Percentiles rank a stretch among this genome's conserved stretches.
Evolutionary conservation across 768 basidiomycete genomes (phyloP).

Genomic region (Porphyrellus cyaneotinctus): DNA sequence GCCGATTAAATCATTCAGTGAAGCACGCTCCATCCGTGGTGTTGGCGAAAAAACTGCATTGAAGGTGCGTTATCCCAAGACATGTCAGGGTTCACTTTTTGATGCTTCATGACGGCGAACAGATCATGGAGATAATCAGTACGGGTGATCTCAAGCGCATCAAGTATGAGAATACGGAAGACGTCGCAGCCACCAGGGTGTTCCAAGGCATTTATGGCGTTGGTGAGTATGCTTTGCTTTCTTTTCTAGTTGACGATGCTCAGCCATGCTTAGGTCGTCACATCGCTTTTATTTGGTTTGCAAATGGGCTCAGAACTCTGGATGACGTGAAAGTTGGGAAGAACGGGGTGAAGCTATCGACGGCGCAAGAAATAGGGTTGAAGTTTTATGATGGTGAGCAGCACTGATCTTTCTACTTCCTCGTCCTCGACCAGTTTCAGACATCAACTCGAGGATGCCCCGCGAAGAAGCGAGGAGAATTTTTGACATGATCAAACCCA

Average conservation of each 20-base stretch:
- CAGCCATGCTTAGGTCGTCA: constrained; percentile 43
- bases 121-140: constrained; percentile 80
- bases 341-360: constrained; percentile 55
- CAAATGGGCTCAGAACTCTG: constrained; percentile 70
- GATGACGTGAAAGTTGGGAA: constrained; percentile 64
- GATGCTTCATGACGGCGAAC: neutral
- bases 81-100: neutral
- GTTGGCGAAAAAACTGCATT: constrained; percentile 72
- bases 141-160: constrained; percentile 73
- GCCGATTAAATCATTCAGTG: constrained; percentile 52
- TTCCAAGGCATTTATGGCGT: constrained; percentile 88
- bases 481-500: constrained; percentile 65
- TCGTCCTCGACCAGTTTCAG: constrained; percentile 32
- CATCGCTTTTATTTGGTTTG: constrained; percentile 71
- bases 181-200: constrained; percentile 48
- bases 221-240: constrained; percentile 43
- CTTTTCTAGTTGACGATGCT: neutral
- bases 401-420: neutral
- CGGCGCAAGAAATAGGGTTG: constrained; percentile 64
- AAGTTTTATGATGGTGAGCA: constrained; percentile 62
- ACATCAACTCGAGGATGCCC: constrained; percentile 84
- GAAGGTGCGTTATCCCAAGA: constrained; percentile 47
- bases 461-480: constrained; percentile 72
- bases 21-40: constrained; percentile 57
- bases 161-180: constrained; percentile 60